Percentiles rank a stretch among this genome's conserved stretches.
These are phyloP conservation scores for Colletotrichum sp. DNA, from an alignment of 2,329 filamentous ascomycete genomes.

Conservation along the genomic window DNA sequence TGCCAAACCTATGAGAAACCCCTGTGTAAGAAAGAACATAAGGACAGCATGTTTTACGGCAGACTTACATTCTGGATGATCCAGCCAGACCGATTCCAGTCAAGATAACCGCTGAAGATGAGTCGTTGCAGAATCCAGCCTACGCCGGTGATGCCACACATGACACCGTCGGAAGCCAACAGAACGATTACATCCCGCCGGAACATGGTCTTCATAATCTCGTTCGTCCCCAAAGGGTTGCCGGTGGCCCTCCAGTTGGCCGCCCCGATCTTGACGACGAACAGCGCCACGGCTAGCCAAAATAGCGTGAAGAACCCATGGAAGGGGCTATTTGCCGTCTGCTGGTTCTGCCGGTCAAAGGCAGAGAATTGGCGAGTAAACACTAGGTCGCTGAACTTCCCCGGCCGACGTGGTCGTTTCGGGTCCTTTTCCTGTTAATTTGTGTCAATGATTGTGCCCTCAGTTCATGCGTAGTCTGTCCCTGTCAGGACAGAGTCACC, in stretches of 20 bases:
- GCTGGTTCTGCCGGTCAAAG: conserved; percentile 75
- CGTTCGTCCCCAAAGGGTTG: conserved; percentile 71
- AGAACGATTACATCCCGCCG: conserved; percentile 57
- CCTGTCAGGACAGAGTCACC: not conserved
- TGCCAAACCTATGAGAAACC: conserved; percentile 65
- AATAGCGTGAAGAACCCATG: conserved; percentile 83
- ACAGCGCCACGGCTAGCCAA: conserved; percentile 73
- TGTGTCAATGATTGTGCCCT: not conserved
- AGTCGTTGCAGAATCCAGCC: conserved; percentile 69
- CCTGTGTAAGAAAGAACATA: not conserved
- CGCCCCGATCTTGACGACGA: conserved; percentile 70
- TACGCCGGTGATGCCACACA: conserved; percentile 71
- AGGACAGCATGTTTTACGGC: not conserved
- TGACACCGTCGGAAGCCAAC: conserved; percentile 69
- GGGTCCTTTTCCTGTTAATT: conserved; percentile 12
- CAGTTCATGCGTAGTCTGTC: not conserved
- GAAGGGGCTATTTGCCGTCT: conserved; percentile 71
- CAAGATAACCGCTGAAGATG: conserved; percentile 63
- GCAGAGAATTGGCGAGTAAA: conserved; percentile 77
- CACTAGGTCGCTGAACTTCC: conserved; percentile 56
- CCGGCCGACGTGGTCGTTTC: not conserved
- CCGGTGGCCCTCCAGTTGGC: conserved; percentile 74
- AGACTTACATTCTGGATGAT: conserved; percentile 69
- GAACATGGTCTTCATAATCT: conserved; percentile 75
- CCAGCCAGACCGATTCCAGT: conserved; percentile 75